Evolutionary conservation across 225 moss, liverwort and hornwort genomes (phyloP), one percentile per base, ranked within the genome.

Genomic region (Physcomitrium patens): DNA sequence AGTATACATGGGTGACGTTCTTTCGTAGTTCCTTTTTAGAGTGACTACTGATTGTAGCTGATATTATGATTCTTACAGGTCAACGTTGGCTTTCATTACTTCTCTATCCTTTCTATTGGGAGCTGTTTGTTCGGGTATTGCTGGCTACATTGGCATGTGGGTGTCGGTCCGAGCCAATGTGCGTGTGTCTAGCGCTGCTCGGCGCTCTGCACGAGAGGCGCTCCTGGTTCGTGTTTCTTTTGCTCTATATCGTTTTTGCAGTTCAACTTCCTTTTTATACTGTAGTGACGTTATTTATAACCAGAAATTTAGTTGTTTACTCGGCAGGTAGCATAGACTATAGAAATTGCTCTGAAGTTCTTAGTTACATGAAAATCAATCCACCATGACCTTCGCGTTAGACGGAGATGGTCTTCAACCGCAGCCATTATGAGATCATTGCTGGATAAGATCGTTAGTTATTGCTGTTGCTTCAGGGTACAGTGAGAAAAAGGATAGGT

Each of bases 91-190:
- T 27, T 86, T 91, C 61, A 99, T 94, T 50, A 94, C 95, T 44
- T 95, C 92, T 28, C 78, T 96, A 58, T 96, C 97, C 41, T 99
- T 99, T 70, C 82, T 94, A 77, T 84, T 99, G 12, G 97, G 97
- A 78, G 97, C 97, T 72, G 67, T 99, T 68, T 99, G 97, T 77
- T 99, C 95, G 27, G 97, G 94, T 9, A 89, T 99, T 72, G 97
- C 97, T 7, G 95, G 95, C 18, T 99, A 91, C 26, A 87, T 93
- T 78, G 97, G 97, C 12, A 99, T 99, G 97, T 99, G 97, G 95
- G 97, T 99, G 68, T 93, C 97, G 19, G 97, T 99, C 23, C 90
- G 95, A 76, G 97, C 97, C 63, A 99, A 99, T 79, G 97, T 99
- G 77, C 93, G 97, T 23, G 95, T 99, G 73, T 91, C 97, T 60